phyloP scores from a whole-genome alignment of 495 filamentous ascomycete genomes.

The Penicillium mononematosum region DNA sequence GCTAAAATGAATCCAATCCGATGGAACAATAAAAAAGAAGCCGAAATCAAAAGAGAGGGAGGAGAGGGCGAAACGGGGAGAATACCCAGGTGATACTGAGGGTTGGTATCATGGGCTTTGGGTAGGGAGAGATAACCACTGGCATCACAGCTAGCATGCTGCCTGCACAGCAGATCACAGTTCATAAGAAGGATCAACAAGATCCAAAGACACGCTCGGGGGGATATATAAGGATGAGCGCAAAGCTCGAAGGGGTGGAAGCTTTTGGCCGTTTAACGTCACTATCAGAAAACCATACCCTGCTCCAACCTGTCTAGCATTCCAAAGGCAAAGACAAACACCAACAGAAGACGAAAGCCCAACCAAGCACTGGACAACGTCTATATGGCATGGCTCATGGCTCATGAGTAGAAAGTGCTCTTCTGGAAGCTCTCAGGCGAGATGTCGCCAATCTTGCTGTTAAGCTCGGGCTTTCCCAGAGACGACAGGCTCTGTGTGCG shows the following conservation, averaged over 20 bases:
- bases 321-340: background rate
- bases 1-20: constrained; percentile 24
- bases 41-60: constrained; percentile 7
- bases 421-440: constrained; percentile 87
- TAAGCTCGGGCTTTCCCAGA: constrained; percentile 36
- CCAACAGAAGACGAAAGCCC: background rate
- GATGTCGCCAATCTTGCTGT: constrained; percentile 59
- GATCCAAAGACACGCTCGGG: background rate
- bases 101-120: background rate
- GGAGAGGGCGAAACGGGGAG: constrained; percentile 2
- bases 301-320: constrained; percentile 1
- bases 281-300: background rate
- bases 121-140: background rate
- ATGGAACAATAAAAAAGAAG: constrained; percentile 1
- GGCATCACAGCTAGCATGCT: background rate
- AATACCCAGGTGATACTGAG: background rate
- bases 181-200: background rate
- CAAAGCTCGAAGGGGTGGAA: background rate
- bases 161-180: background rate
- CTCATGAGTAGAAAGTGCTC: constrained; percentile 70
- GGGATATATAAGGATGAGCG: constrained; percentile 12
- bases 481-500: constrained; percentile 32
- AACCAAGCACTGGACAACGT: constrained; percentile 6
- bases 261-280: constrained; percentile 11
- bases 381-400: background rate